Percentiles rank a stretch among this genome's conserved stretches.
phyloP scores from a whole-genome alignment of 2,329 filamentous ascomycete genomes.

The Bisporella sp. region DNA sequence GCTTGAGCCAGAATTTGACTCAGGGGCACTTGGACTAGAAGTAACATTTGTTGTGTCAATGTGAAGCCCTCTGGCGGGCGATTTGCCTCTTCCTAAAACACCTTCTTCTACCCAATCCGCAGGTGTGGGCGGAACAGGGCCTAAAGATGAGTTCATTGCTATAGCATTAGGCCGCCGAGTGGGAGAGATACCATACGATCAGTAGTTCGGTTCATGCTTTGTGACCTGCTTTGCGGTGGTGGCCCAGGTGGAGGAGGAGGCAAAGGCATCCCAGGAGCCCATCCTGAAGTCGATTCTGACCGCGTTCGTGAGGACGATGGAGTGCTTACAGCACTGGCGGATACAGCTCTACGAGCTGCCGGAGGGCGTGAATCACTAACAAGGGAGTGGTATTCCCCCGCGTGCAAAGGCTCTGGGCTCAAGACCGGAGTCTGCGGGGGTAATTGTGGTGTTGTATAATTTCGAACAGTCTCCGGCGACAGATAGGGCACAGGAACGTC shows the following conservation, averaged over 20 bases:
- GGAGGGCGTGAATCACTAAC: conserved; percentile 42
- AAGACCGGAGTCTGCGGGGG: not conserved
- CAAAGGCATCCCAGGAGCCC: conserved; percentile 65
- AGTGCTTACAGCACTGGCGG: conserved; percentile 60
- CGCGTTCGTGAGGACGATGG: conserved; percentile 43
- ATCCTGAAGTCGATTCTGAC: conserved; percentile 50
- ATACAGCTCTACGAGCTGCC: conserved; percentile 63
- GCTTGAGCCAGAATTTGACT: conserved; percentile 31
- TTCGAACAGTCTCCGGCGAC: conserved; percentile 7
- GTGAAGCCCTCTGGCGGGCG: conserved; percentile 31
- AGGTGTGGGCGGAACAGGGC: conserved; percentile 71
- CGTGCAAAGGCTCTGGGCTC: not conserved
- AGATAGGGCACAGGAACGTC: conserved; percentile 6
- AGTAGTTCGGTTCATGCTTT: conserved; percentile 54
- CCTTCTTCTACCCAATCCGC: conserved; percentile 61
- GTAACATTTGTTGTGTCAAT: conserved; percentile 39
- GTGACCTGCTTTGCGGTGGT: conserved; percentile 60
- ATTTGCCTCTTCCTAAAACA: conserved; percentile 19
- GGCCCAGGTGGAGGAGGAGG: conserved; percentile 75
- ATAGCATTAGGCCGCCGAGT: conserved; percentile 50
- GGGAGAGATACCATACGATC: conserved; percentile 44
- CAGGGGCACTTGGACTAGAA: conserved; percentile 30
- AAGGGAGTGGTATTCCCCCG: not conserved
- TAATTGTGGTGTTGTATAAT: not conserved
- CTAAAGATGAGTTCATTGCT: conserved; percentile 48